Percentiles rank a stretch among this genome's conserved stretches.
Evolutionary conservation across 2,329 filamentous ascomycete genomes (phyloP).

Genomic region (Xylaria sp.): DNA sequence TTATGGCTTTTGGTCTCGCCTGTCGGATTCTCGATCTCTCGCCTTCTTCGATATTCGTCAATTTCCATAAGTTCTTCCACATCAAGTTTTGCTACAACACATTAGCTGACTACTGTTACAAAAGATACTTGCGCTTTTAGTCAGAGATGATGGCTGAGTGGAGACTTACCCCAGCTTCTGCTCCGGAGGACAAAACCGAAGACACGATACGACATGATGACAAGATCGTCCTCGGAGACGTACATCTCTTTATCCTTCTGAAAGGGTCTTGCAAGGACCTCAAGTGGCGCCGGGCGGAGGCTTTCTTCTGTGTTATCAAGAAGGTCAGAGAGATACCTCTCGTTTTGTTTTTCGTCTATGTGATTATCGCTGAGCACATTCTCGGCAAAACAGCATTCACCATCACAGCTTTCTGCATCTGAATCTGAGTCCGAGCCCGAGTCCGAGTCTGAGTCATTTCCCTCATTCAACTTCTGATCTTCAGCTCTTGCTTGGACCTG

Average conservation of each 20-base stretch:
- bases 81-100: no score
- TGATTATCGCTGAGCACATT: not conserved
- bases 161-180: not conserved
- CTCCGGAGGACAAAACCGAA: not conserved
- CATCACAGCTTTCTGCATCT: not conserved
- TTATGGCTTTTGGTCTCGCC: not conserved
- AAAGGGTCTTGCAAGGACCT: not conserved
- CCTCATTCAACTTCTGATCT: not conserved
- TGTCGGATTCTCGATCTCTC: not conserved
- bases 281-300: not conserved
- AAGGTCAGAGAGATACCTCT: not conserved
- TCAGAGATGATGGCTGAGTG: no score
- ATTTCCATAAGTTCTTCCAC: no score
- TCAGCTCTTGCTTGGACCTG: not conserved
- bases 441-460: not conserved
- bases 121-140: no score
- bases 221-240: not conserved
- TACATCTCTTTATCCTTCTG: not conserved
- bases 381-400: not conserved
- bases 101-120: no score
- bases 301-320: not conserved
- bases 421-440: not conserved
- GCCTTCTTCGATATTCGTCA: no score
- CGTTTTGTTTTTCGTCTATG: not conserved
- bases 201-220: not conserved